Percentiles rank a stretch among this genome's conserved stretches.
These are phyloP conservation scores for Tetratostichococcus sp. DNA, from an alignment of 139 green algal species.

Conservation along the genomic window DNA sequence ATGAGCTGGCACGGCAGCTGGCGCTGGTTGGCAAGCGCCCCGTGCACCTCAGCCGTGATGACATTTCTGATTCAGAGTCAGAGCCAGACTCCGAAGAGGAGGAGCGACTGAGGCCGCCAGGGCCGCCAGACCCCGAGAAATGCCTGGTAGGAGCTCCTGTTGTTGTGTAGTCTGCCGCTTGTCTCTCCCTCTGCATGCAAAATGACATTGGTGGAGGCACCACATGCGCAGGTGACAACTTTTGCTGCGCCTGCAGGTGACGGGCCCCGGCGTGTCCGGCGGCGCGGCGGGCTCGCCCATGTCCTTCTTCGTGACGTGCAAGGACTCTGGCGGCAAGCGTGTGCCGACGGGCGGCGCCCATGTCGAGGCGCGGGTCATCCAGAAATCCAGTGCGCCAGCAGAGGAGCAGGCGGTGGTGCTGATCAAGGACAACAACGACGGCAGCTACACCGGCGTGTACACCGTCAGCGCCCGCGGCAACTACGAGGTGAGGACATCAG, in stretches of 20 bases:
- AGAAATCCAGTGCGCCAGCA: constrained; percentile 1
- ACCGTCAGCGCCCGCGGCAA: constrained; percentile 63
- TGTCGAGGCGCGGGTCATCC: constrained; percentile 45
- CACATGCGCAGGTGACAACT: no score
- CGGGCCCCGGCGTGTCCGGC: constrained; percentile 14
- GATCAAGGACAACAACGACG: constrained; percentile 72
- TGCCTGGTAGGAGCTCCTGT: constrained; percentile 49
- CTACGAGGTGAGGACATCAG: constrained; percentile 59
- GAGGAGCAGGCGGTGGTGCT: constrained; percentile 23
- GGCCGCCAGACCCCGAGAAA: constrained; percentile 49
- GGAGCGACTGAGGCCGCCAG: constrained; percentile 33
- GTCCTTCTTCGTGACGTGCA: constrained; percentile 50
- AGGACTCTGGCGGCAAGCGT: constrained; percentile 46
- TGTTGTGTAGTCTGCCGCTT: neutral
- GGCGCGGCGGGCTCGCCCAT: constrained; percentile 50
- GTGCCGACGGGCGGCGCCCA: constrained; percentile 51
- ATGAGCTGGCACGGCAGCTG: neutral
- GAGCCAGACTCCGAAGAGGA: constrained; percentile 21
- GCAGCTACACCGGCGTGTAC: constrained; percentile 81
- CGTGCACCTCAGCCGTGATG: neutral
- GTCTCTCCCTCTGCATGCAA: no score
- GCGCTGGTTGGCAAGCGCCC: neutral
- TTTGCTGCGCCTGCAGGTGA: neutral
- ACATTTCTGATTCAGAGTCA: constrained; percentile 7
- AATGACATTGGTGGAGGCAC: no score